These are phyloP conservation scores for Artemisia annua DNA, from an alignment of 129 eudicot species.

Conservation along the genomic window DNA sequence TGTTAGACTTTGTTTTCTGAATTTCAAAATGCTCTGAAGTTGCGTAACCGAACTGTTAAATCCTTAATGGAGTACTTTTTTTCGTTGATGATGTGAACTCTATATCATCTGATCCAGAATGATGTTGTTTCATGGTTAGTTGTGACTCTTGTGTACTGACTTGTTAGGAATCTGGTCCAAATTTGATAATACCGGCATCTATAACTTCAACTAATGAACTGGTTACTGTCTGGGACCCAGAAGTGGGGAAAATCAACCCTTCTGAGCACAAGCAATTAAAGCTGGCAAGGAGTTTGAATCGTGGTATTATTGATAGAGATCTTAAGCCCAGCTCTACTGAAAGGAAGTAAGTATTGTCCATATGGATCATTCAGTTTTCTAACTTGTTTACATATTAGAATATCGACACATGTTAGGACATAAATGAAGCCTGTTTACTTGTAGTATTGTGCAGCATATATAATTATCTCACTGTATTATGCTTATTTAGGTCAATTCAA, in stretches of 20 bases:
- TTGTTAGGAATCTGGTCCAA: conserved; percentile 89
- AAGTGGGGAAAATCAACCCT: conserved; percentile 93
- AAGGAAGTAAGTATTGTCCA: conserved; percentile 67
- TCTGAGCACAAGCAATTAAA: conserved; percentile 97
- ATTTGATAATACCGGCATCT: conserved; percentile 84
- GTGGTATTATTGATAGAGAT: conserved; percentile 98
- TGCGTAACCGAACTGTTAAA: no score
- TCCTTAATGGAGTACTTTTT: not conserved
- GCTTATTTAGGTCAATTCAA: conserved; percentile 72
- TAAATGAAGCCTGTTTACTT: not conserved
- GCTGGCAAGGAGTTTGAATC: conserved; percentile 91
- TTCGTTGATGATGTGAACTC: not conserved
- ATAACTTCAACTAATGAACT: conserved; percentile 87
- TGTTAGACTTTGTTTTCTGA: not conserved
- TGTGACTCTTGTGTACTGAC: conserved; percentile 14
- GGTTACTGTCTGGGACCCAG: conserved; percentile 98
- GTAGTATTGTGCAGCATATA: not conserved
- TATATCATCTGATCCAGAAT: not conserved
- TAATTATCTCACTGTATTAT: conserved; percentile 17
- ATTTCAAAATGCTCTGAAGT: no score
- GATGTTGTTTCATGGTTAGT: not conserved
- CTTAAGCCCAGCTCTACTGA: conserved; percentile 87
- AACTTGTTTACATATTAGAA: not conserved
- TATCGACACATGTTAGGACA: not conserved
- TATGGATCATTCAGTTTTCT: conserved; percentile 1